These are phyloP conservation scores for Rhypophila decipiens DNA, from an alignment of 495 filamentous ascomycete species.

Conservation along the genomic window DNA sequence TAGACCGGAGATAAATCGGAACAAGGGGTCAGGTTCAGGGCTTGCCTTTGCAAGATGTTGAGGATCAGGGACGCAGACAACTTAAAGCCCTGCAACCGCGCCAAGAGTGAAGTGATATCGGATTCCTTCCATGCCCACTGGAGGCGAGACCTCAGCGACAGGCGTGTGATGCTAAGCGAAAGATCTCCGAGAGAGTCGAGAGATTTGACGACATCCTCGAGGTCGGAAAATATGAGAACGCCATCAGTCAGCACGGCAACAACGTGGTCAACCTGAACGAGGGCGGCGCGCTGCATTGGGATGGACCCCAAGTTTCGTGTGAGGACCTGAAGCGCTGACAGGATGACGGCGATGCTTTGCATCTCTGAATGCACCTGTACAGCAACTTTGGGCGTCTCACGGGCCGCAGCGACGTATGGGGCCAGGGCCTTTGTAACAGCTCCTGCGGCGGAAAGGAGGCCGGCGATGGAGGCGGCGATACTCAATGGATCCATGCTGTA, in stretches of 20 bases:
- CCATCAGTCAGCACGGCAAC: conserved; percentile 17
- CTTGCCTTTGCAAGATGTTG: conserved; percentile 13
- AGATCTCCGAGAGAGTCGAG: not conserved
- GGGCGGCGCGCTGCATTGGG: not conserved
- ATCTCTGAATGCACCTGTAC: conserved; percentile 12
- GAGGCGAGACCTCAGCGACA: conserved; percentile 8
- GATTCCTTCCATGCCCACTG: conserved; percentile 16
- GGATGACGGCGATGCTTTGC: conserved; percentile 6
- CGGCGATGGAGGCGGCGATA: conserved; percentile 14
- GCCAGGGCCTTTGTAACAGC: conserved; percentile 11
- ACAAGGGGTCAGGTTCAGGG: not conserved
- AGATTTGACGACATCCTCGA: conserved; percentile 9
- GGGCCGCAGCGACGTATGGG: conserved; percentile 12
- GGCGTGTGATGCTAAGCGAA: not conserved
- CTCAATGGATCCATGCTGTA: conserved; percentile 22
- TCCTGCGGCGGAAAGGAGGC: conserved; percentile 12
- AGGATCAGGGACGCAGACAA: conserved; percentile 11
- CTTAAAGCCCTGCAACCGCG: conserved; percentile 16
- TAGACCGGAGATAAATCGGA: no score
- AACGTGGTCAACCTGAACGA: conserved; percentile 17
- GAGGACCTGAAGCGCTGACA: conserved; percentile 9
- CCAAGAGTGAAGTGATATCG: conserved; percentile 2
- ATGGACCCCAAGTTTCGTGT: conserved; percentile 7
- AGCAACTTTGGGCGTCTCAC: conserved; percentile 12
- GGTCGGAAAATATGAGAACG: conserved; percentile 21